Percentiles rank a stretch among this genome's conserved stretches.
phyloP scores from a whole-genome alignment of 1,284 basidiomycete genomes.

The Ganoderma lucidum region DNA sequence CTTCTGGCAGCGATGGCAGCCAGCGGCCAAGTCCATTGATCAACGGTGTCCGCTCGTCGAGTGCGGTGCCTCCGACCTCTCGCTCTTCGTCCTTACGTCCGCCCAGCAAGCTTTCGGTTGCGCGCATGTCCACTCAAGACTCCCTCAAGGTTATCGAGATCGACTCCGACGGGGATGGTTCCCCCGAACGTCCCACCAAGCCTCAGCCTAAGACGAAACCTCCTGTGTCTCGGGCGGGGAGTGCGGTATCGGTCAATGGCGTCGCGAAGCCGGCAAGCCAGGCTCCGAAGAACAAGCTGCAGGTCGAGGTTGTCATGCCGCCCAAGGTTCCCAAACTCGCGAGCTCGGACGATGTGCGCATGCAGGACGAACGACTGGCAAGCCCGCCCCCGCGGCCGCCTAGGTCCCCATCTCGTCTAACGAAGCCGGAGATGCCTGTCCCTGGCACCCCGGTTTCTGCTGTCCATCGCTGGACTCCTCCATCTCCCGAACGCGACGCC shows the following conservation, averaged over 20 bases:
- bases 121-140: conserved; percentile 13
- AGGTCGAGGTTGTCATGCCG: conserved; percentile 29
- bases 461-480: conserved; percentile 22
- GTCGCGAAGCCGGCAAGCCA: conserved; percentile 21
- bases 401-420: not conserved
- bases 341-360: conserved; percentile 18
- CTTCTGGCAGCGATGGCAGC: conserved; percentile 5
- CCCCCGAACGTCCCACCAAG: conserved; percentile 9
- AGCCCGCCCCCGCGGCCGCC: conserved; percentile 11
- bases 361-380: conserved; percentile 17
- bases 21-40: conserved; percentile 21
- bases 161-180: conserved; percentile 36
- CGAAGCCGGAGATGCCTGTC: not conserved
- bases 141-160: conserved; percentile 37
- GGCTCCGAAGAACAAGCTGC: conserved; percentile 28
- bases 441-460: conserved; percentile 26
- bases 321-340: not conserved
- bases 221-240: not conserved
- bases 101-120: conserved; percentile 2
- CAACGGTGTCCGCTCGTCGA: conserved; percentile 12
- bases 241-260: conserved; percentile 7
- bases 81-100: conserved; percentile 21
- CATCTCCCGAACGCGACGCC: conserved; percentile 18
- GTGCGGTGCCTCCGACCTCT: conserved; percentile 13
- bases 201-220: conserved; percentile 11